Evolutionary conservation across 2,329 filamentous ascomycete species (phyloP).

Genomic region (Laburnicola sp.): DNA sequence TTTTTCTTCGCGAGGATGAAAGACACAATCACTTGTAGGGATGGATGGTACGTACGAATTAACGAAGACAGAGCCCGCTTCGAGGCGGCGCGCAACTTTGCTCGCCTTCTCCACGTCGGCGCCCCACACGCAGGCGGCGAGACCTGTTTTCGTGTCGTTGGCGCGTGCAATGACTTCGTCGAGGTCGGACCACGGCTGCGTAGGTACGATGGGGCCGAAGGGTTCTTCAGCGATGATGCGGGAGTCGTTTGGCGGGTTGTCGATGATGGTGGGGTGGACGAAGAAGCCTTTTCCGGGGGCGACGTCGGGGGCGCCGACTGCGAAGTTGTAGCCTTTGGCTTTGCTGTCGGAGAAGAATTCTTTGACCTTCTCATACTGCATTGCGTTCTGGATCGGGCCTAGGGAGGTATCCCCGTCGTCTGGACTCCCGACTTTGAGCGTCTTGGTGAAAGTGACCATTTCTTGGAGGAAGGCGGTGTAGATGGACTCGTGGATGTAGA

Average conservation of each 20-base stretch:
- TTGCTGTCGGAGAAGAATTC: slow-evolving; percentile 60
- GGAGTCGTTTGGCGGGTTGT: slow-evolving; percentile 61
- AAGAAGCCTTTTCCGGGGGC: slow-evolving; percentile 56
- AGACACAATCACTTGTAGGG: no score
- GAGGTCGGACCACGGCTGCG: slow-evolving; percentile 66
- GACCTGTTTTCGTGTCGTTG: slow-evolving; percentile 55
- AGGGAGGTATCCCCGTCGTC: slow-evolving; percentile 53
- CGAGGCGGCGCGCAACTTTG: slow-evolving; percentile 52
- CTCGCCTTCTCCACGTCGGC: slow-evolving; percentile 50
- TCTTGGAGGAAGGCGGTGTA: slow-evolving; percentile 45
- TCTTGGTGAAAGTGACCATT: slow-evolving; percentile 53
- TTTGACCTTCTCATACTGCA: slow-evolving; percentile 66
- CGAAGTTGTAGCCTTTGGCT: slow-evolving; percentile 57
- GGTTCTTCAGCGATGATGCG: slow-evolving; percentile 63
- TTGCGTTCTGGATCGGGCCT: slow-evolving; percentile 65
- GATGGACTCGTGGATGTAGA: slow-evolving; percentile 46
- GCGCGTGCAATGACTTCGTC: slow-evolving; percentile 51
- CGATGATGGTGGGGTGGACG: slow-evolving; percentile 63
- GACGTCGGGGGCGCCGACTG: slow-evolving; percentile 52
- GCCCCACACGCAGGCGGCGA: slow-evolving; percentile 58
- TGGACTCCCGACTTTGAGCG: slow-evolving; percentile 45
- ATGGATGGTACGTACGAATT: slow-evolving; percentile 48
- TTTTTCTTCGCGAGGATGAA: no score
- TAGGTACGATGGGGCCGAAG: slow-evolving; percentile 67
- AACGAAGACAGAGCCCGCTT: slow-evolving; percentile 61